These are phyloP conservation scores for Podaxis pistillaris DNA, from an alignment of 768 basidiomycete genomes.

Conservation along the genomic window DNA sequence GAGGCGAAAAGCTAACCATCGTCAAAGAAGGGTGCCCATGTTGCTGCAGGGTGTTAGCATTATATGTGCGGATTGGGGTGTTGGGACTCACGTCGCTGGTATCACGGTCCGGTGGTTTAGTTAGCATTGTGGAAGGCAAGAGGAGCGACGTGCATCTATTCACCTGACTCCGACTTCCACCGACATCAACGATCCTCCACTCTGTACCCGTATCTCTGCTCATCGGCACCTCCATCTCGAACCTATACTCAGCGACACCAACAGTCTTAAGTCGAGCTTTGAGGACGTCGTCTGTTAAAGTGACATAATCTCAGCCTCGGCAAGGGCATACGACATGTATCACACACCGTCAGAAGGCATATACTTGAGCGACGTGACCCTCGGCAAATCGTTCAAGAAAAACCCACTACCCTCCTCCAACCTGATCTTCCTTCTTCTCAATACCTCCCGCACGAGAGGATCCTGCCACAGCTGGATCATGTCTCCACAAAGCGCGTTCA, in stretches of 20 bases:
- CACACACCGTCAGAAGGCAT: constrained; percentile 64
- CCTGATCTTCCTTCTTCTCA: constrained; percentile 57
- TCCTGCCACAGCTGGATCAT: constrained; percentile 72
- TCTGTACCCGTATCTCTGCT: constrained; percentile 59
- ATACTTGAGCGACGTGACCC: constrained; percentile 62
- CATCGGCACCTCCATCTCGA: constrained; percentile 65
- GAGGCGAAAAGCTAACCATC: constrained; percentile 35
- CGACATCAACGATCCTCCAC: constrained; percentile 79
- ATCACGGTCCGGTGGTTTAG: not conserved
- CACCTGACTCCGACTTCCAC: constrained; percentile 72
- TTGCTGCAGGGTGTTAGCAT: constrained; percentile 34
- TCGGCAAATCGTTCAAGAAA: constrained; percentile 70
- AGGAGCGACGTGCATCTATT: constrained; percentile 20
- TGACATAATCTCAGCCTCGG: not conserved
- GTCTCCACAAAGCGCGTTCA: constrained; percentile 58
- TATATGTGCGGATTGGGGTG: not conserved
- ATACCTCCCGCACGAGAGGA: constrained; percentile 50
- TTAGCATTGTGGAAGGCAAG: not conserved
- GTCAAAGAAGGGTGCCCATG: constrained; percentile 73
- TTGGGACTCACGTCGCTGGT: constrained; percentile 23
- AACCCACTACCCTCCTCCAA: constrained; percentile 75
- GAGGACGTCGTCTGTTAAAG: constrained; percentile 65
- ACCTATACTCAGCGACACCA: constrained; percentile 78
- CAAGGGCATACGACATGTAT: not conserved
- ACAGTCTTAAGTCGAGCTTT: constrained; percentile 75